Conservation (phyloP, 148 eudicot genomes). For the Euryodendron excelsum region DNA sequence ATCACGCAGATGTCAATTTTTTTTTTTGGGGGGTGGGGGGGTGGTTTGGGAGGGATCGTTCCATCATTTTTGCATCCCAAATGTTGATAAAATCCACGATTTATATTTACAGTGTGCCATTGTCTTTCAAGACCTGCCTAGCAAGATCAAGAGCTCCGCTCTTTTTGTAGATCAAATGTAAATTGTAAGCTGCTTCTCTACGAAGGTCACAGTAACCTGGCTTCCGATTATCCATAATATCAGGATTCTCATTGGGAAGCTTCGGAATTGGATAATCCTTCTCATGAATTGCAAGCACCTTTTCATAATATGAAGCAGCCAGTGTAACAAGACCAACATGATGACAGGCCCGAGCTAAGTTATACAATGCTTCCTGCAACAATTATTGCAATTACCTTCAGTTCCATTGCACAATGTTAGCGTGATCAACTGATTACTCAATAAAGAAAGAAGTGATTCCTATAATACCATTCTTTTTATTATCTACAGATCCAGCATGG, state of each 20-base stretch:
- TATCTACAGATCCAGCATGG: background rate
- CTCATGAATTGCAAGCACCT: conserved; percentile 56
- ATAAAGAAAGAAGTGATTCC: background rate
- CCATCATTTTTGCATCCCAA: background rate
- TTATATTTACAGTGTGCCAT: conserved; percentile 48
- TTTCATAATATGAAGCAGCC: conserved; percentile 75
- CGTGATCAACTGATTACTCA: background rate
- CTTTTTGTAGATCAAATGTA: conserved; percentile 77
- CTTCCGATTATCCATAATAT: conserved; percentile 21
- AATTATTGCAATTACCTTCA: background rate
- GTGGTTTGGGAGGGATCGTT: background rate
- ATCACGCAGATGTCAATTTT: background rate
- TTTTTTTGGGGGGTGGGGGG: too few relatives aligned
- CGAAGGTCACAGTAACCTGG: conserved; percentile 77
- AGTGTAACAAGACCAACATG: conserved; percentile 76
- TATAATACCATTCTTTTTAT: background rate
- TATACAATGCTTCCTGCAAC: conserved; percentile 69
- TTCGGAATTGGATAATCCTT: conserved; percentile 65
- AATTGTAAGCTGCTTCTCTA: conserved; percentile 86
- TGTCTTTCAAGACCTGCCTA: conserved; percentile 72
- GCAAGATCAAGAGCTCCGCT: conserved; percentile 86
- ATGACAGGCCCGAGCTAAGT: conserved; percentile 79
- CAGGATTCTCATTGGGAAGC: conserved; percentile 45
- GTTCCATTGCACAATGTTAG: too few relatives aligned
- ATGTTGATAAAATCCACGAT: too few relatives aligned